A percentile compares a stretch with the other conserved stretches of the same genome.
phyloP scores from a whole-genome alignment of 164 flowering plant genomes.

The Chloranthus sessilifolius region DNA sequence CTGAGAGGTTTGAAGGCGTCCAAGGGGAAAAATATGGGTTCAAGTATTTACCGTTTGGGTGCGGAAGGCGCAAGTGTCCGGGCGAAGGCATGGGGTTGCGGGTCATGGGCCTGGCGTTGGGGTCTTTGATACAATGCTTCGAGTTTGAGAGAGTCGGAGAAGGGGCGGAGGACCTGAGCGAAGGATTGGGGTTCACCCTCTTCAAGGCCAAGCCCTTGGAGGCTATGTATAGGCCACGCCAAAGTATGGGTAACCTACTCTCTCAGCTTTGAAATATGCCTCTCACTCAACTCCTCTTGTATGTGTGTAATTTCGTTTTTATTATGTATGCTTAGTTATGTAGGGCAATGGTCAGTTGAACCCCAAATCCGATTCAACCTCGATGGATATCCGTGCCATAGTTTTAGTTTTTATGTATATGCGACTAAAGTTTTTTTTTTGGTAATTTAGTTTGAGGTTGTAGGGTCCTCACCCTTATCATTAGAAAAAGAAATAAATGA shows the following conservation, averaged over 20 bases:
- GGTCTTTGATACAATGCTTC: neutral
- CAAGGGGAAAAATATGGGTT: conserved; percentile 11
- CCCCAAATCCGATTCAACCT: no score
- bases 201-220: conserved; percentile 6
- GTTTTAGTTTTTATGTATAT: no score
- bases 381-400: no score
- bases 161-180: neutral
- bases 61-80: conserved; percentile 42
- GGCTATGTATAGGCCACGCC: no score
- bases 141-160: neutral
- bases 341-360: no score
- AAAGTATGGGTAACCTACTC: neutral
- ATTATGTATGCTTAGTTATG: no score
- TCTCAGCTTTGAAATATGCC: conserved; percentile 4
- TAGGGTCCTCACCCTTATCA: no score
- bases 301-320: no score
- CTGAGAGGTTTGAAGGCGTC: conserved; percentile 32
- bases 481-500: no score
- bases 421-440: no score
- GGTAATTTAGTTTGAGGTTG: no score
- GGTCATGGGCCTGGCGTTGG: neutral
- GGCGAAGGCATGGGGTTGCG: conserved; percentile 8
- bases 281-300: neutral
- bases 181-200: neutral
- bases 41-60: conserved; percentile 19